Base-by-base conservation (phyloP, 192 early-diverging fungal genomes). In the Powellomyces hirtus region DNA sequence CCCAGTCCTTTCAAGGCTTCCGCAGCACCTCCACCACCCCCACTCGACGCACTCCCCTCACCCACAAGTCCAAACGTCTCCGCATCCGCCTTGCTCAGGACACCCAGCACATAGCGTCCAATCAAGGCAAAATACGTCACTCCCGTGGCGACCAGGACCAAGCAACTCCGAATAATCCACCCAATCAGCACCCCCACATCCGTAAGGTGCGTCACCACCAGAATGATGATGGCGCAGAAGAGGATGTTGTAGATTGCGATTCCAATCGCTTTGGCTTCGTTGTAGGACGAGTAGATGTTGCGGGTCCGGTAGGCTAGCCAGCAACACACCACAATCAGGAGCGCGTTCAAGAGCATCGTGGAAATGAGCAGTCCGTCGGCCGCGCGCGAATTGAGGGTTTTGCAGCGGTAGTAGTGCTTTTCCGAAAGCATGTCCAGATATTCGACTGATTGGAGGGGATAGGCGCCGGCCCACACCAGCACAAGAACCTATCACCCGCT, bases 241-340 rank as follows among this genome's bases (percentile, higher is more conserved):
- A 56, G 20, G 31, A 66, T 56, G 35, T 75, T 75, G 73, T 75
- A 75, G 18, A 75, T 63, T 2, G 73, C 45, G 1, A 75, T 59
- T 35, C 58, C 65, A 70, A 75, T 75, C 20, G 62, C 36, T 59
- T 66, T 75, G 2, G 73, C 66, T 45, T 75, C 67, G 52, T 66
- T 75, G 73, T 64, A 75, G 0, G 33, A 45, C 3, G 73, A 75
- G 49, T 51, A 50, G 22, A 75, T 63, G 53, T 75, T 75, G 52
- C 73, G 63, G 42, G 65, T 75, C 20, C 27, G 29, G 49, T 57
- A 62, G 27, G 73, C 73, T 10, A 69, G 37, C 16, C 38, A 75
- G 24, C 60, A 45, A 58, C 66, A 67, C 14, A 38, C 22, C 20
- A 62, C 36, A 1, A 75, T 40, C 2, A 75, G 58, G 20, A 70